Evolutionary conservation across 2,329 filamentous ascomycete species (phyloP).

Genomic region (Claviceps sorghi): DNA sequence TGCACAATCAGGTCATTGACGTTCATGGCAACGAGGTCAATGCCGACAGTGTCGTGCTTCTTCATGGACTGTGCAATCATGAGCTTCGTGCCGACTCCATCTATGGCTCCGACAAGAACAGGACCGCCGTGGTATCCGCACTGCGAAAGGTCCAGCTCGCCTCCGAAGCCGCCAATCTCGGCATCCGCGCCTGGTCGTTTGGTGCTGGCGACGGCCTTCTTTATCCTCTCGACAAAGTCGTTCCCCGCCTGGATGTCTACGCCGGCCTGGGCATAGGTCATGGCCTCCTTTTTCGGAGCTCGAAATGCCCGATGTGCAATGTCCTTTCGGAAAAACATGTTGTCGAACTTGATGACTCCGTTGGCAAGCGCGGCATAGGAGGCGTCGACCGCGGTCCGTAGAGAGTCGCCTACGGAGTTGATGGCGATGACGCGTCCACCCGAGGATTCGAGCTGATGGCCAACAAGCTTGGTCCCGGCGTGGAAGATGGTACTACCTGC

Average conservation of each 20-base stretch:
- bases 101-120: slow-evolving; percentile 82
- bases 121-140: slow-evolving; percentile 63
- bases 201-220: slow-evolving; percentile 74
- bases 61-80: slow-evolving; percentile 84
- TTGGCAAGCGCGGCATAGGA: slow-evolving; percentile 73
- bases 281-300: slow-evolving; percentile 29
- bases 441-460: slow-evolving; percentile 53
- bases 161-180: slow-evolving; percentile 90
- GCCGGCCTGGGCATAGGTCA: slow-evolving; percentile 88
- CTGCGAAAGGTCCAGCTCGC: slow-evolving; percentile 43
- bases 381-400: slow-evolving; percentile 70
- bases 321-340: slow-evolving; percentile 85
- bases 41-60: slow-evolving; percentile 87
- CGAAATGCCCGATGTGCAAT: slow-evolving; percentile 69
- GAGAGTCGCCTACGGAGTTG: slow-evolving; percentile 57
- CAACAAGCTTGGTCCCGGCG: slow-evolving; percentile 61
- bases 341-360: slow-evolving; percentile 58
- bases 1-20: slow-evolving; percentile 96
- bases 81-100: slow-evolving; percentile 92
- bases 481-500: slow-evolving; percentile 65
- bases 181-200: slow-evolving; percentile 76
- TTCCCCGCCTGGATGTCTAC: slow-evolving; percentile 94
- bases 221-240: slow-evolving; percentile 82
- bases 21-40: slow-evolving; percentile 97
- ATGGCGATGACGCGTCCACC: slow-evolving; percentile 89